Conservation (phyloP, 2,329 filamentous ascomycete species). For the Akanthomyces dipterigenus region DNA sequence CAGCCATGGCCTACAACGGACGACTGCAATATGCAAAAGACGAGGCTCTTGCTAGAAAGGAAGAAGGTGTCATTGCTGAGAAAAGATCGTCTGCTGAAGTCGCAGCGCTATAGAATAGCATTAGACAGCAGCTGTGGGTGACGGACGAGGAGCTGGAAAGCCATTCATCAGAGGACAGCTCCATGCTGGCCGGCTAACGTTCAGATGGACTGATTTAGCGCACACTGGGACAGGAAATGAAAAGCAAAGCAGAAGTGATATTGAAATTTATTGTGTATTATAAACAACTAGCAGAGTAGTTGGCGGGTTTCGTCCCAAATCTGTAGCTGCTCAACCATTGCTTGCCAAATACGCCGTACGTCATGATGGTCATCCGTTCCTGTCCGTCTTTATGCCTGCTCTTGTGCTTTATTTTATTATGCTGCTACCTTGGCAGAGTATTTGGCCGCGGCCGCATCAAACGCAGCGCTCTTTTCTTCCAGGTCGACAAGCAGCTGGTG, state of each 20-base stretch:
- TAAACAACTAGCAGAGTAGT: constrained; percentile 1
- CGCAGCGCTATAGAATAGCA: constrained; percentile 25
- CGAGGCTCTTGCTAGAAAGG: neutral
- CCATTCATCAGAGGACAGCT: neutral
- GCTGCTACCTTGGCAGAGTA: constrained; percentile 76
- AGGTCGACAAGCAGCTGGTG: constrained; percentile 70
- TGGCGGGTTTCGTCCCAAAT: neutral
- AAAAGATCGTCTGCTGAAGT: constrained; percentile 19
- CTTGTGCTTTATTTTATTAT: constrained; percentile 19
- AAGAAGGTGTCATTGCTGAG: neutral
- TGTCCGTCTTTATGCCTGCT: neutral
- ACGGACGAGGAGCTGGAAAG: constrained; percentile 25
- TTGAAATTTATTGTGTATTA: neutral
- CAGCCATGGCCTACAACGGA: neutral
- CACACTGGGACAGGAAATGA: too few species aligned
- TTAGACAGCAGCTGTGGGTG: constrained; percentile 24
- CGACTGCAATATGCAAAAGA: neutral
- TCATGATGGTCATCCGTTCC: constrained; percentile 6
- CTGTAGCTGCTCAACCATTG: neutral
- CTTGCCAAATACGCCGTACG: constrained; percentile 1
- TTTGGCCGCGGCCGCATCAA: constrained; percentile 79
- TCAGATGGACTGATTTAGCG: neutral
- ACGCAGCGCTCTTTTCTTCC: constrained; percentile 73
- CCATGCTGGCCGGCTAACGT: neutral
- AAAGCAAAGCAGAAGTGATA: neutral